Base-by-base conservation (phyloP, 1,284 basidiomycete species). In the Testicularia cyperi region DNA sequence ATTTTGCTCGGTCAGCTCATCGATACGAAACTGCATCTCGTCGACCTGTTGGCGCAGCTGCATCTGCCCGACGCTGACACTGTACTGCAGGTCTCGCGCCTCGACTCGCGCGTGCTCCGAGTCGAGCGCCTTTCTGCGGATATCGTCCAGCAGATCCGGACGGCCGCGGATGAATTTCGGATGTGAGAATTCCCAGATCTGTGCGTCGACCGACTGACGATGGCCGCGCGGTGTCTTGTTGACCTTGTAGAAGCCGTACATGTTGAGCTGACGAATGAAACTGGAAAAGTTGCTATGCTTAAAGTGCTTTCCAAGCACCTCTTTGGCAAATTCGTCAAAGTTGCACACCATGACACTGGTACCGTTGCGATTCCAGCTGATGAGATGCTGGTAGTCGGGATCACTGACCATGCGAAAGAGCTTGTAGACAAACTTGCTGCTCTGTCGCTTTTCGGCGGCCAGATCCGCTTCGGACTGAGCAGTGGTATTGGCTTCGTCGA, bases 101-200 rank as follows among this genome's bases (percentile, higher is more conserved):
- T 69, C 67, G 15, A 67, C 64, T 4, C 67, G 51, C 2, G 64
- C 67, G 30, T 69, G 67, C 27, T 69, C 67, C 21, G 65, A 67
- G 24, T 72, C 69, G 15, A 72, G 79, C 1, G 87, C 86, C 77
- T 89, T 90, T 49, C 88, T 83, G 75, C 88, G 88, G 75, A 90
- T 91, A 70, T 87, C 86, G 64, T 90, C 87, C 8, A 90, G 81
- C 38, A 90, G 79, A 73, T 90, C 88, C 15, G 85, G 84, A n/a
- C 87, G 82, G 1, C 83, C 87, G 25, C 86, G 84, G 24, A 88
- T 80, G 78, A 91, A 91, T 73, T 89, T 89, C 78, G 85, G 85
- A 77, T 90, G 89, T 4, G 86, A 87, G 75, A 91, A 91, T 75
- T 91, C 88, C 88, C 88, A 90, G 12, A 85, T 86, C 78, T 90